Base-by-base conservation (phyloP, 1,284 basidiomycete genomes). In the Phellinidium pouzarii region DNA sequence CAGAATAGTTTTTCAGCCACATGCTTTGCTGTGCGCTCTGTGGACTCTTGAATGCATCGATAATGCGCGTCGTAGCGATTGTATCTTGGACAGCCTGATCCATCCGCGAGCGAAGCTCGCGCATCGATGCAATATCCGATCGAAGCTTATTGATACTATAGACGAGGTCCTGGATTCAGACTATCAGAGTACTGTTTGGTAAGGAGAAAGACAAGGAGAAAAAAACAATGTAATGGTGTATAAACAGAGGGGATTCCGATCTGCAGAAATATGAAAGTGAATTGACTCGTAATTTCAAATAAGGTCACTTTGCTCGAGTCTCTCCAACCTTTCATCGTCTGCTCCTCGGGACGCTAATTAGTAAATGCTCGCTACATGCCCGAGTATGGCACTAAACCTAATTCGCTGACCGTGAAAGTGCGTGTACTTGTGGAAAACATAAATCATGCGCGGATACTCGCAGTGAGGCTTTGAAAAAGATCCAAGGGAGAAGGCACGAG, bases 51-150 rank as follows among this genome's bases (percentile, higher is more conserved):
- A 84, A 86, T 3, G 82, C 86, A 60, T 89, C 87, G 40, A 91
- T 72, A 54, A 89, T 84, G 37, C 79, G 77, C 12, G 78, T 87
- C 1, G 84, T 79, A 40, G 80, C 71, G 53, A 89, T 86, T 14
- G 81, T 85, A 61, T 88, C 86, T 65, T 87, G 80, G 20, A 89
- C 81, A 0, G 81, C 78, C 66, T 86, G 82, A 44, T 90, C 86
- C 14, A 81, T 80, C 68, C 84, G 86, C 2, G 73, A 68, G 62
- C 84, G 84, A 43, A 88, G 68, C 62, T 87, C 85, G 54, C 76
- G 76, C 27, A 80, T 82, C 49, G 79, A 76, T 43, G 78, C 76
- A 31, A 79, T 70, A 62, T 91, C 87, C 11, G 80, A 75, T 53
- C 79, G 78, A 37, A 85, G 78, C n/a, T 77, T 77, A 4, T 81